Evolutionary conservation across 2,329 filamentous ascomycete genomes (phyloP).

Genomic region (Erysiphe pisi): DNA sequence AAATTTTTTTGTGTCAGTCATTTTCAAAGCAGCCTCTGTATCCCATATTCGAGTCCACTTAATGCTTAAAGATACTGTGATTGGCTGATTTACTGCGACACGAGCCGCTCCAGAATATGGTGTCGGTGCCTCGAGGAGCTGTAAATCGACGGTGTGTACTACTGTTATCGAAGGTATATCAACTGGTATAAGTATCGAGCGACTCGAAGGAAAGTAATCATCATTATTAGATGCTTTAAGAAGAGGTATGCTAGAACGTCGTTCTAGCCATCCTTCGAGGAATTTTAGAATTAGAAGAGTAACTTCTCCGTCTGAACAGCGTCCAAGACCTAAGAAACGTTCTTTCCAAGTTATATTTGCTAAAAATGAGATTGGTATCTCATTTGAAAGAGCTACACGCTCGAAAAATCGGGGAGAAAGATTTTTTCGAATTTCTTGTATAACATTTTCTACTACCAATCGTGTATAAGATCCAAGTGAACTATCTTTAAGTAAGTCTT

Average conservation of each 20-base stretch:
- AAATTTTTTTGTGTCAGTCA: slow-evolving; percentile 30
- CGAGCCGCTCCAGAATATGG: slow-evolving; percentile 1
- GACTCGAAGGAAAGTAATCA: slow-evolving; percentile 39
- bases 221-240: slow-evolving; percentile 32
- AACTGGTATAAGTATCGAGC: slow-evolving; percentile 74
- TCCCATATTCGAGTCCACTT: slow-evolving; percentile 56
- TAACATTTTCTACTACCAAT: slow-evolving; percentile 41
- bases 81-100: slow-evolving; percentile 48
- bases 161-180: slow-evolving; percentile 75
- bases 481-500: slow-evolving; percentile 38
- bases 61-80: slow-evolving; percentile 52
- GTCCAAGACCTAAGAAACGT: slow-evolving; percentile 45
- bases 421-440: slow-evolving; percentile 40
- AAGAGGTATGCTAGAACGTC: slow-evolving; percentile 33
- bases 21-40: slow-evolving; percentile 37
- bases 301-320: slow-evolving; percentile 33
- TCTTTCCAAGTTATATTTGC: slow-evolving; percentile 42
- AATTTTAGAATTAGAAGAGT: slow-evolving; percentile 32
- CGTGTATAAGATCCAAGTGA: slow-evolving; percentile 42
- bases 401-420: slow-evolving; percentile 48
- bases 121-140: slow-evolving; percentile 40
- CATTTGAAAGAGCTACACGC: slow-evolving; percentile 45
- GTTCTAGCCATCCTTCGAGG: slow-evolving; percentile 34
- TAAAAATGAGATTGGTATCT: slow-evolving; percentile 44
- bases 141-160: slow-evolving; percentile 66